Base-by-base conservation (phyloP, 2,329 filamentous ascomycete genomes). In the Clarireedia sp. region DNA sequence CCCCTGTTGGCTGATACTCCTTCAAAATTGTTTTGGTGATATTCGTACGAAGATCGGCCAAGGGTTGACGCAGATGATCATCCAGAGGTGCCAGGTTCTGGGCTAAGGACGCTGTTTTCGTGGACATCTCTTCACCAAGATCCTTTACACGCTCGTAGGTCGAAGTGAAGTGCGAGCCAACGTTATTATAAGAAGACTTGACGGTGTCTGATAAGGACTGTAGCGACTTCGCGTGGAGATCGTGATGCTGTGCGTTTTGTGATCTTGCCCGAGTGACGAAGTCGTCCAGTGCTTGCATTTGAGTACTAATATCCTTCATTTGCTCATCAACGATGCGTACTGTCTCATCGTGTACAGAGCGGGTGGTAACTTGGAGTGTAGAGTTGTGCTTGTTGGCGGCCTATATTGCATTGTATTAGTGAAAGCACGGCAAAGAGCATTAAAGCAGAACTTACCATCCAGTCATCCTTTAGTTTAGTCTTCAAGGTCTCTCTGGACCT, bases 321-420 rank as follows among this genome's bases (percentile, higher is more conserved):
- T 99, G 94, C 56, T 87, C 85, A 66, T 92, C 88, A 12, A 97
- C 91, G 56, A 95, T 92, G 6, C 86, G 85, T 29, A 96, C 83
- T 0, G 92, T 96, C 71, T 95, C 88, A 36, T 87, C 86, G 63
- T 99, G 91, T 1, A 97, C 90, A 2, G 89, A 89, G 63, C 88
- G 87, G 0, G 92, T 91, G 0, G 88, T 88, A 7, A 81, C 79
- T 63, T 92, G 89, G 63, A 99, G 92, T 5, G 86, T 85, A n/a
- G 78, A 83, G 64, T 90, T 95, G 66, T 89, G 86, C 56, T 87
- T 79, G 63, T 89, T 88, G 38, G 92, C 89, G 29, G 75, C 71
- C 83, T 87, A 61, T 41, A 37, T 26, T 38, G 5, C 12, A 36
- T 26, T 38, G 5, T 14, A 43, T 62, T 57, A 65, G 60, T 38